These are phyloP conservation scores for Amoebophrya sp. DNA, from an alignment of 169 alveolate genomes.

Conservation along the genomic window DNA sequence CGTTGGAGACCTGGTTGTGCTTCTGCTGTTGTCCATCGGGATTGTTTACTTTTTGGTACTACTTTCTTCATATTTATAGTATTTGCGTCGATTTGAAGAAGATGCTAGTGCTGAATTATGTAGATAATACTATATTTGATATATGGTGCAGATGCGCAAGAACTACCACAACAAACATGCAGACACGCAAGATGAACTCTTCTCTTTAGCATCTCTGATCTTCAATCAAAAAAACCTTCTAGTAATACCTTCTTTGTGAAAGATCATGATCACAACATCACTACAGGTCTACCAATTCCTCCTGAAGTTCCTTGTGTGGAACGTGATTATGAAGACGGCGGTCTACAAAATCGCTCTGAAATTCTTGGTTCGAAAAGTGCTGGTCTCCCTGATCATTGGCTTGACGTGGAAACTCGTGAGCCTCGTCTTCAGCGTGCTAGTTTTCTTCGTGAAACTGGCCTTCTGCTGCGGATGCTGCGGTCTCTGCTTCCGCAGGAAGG, in stretches of 20 bases:
- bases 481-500: constrained; percentile 21
- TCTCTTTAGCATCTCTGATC: too few species aligned
- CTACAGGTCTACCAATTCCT: background rate
- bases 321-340: background rate
- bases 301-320: background rate
- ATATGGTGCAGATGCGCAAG: too few species aligned
- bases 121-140: too few species aligned
- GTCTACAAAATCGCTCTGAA: background rate
- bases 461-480: constrained; percentile 23
- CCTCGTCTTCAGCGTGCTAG: background rate
- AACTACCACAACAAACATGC: too few species aligned
- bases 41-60: background rate
- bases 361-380: background rate
- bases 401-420: background rate
- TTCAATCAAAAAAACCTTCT: too few species aligned
- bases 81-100: too few species aligned
- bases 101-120: too few species aligned
- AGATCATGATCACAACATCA: too few species aligned
- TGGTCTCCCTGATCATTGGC: background rate
- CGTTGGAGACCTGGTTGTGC: background rate
- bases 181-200: too few species aligned
- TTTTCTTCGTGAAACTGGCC: background rate
- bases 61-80: background rate
- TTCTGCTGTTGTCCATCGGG: background rate
- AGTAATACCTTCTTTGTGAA: too few species aligned